These are phyloP conservation scores for Tolypocladium capitatum DNA, from an alignment of 2,329 filamentous ascomycete species.

Conservation along the genomic window DNA sequence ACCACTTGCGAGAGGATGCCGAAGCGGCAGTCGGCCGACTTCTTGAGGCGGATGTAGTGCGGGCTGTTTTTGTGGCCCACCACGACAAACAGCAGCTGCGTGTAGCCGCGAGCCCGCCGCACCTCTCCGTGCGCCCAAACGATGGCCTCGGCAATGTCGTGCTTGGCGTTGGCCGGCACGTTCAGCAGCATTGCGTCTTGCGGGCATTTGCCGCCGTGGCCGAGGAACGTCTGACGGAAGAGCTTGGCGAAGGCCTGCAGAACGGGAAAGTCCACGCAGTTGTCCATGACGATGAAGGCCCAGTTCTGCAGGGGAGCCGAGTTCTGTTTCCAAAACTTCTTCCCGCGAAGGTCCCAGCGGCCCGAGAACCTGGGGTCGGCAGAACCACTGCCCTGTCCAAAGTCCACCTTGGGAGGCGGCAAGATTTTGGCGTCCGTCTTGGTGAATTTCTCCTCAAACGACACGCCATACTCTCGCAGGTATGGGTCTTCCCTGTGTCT, in stretches of 20 bases:
- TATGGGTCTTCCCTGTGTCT: constrained; percentile 56
- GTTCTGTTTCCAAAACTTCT: constrained; percentile 59
- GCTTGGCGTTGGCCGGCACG: constrained; percentile 15
- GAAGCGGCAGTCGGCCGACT: constrained; percentile 71
- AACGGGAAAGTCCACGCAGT: constrained; percentile 29
- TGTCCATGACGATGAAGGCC: constrained; percentile 57
- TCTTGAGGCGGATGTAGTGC: constrained; percentile 78
- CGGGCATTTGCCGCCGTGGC: constrained; percentile 34
- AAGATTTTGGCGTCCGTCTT: constrained; percentile 59
- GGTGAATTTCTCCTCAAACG: constrained; percentile 51
- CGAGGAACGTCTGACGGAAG: constrained; percentile 32
- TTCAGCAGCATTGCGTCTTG: constrained; percentile 21
- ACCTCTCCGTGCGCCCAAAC: constrained; percentile 28
- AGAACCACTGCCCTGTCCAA: constrained; percentile 32
- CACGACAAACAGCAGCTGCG: constrained; percentile 71
- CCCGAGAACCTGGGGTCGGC: constrained; percentile 53
- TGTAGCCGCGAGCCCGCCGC: constrained; percentile 40
- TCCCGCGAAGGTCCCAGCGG: constrained; percentile 77
- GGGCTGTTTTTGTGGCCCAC: constrained; percentile 57
- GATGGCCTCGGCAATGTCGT: constrained; percentile 39
- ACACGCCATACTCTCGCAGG: constrained; percentile 59
- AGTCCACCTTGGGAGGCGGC: constrained; percentile 56
- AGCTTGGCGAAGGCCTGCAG: constrained; percentile 19
- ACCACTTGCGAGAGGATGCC: constrained; percentile 77
- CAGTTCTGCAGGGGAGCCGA: constrained; percentile 50